phyloP scores from a whole-genome alignment of 495 filamentous ascomycete genomes.

The Hypomontagnella submonticulosa region DNA sequence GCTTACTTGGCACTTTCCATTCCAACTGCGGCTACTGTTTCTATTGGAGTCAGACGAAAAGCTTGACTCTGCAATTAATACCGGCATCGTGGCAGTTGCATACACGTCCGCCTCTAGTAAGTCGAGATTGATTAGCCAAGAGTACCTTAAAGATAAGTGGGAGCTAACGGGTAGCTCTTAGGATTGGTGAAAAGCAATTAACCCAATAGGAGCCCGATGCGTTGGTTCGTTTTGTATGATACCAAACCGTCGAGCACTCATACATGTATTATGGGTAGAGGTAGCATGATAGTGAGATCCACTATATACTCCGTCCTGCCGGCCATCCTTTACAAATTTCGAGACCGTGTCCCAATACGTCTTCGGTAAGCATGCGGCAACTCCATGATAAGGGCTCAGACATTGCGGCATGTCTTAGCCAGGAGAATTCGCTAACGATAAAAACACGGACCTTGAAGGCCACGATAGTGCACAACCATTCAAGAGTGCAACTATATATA shows the following conservation, averaged over 20 bases:
- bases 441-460: background rate
- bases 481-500: conserved; percentile 17
- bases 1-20: conserved; percentile 39
- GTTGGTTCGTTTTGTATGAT: conserved; percentile 20
- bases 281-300: conserved; percentile 13
- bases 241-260: conserved; percentile 15
- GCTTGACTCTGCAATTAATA: conserved; percentile 45
- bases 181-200: conserved; percentile 16
- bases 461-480: conserved; percentile 13
- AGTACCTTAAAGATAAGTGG: conserved; percentile 23
- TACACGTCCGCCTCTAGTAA: conserved; percentile 29
- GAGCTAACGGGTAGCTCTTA: conserved; percentile 15
- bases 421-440: conserved; percentile 1
- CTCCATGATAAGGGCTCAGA: conserved; percentile 9
- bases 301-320: conserved; percentile 11
- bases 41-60: conserved; percentile 38
- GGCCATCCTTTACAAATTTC: conserved; percentile 5
- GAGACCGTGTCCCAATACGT: conserved; percentile 6
- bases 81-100: conserved; percentile 43
- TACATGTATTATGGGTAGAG: no score
- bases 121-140: conserved; percentile 39
- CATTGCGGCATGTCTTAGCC: conserved; percentile 13
- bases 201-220: conserved; percentile 29
- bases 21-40: conserved; percentile 24
- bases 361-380: conserved; percentile 4